Evolutionary conservation across 108 stramenopile genomes (phyloP), one percentile per base, ranked within the genome.

Genomic region (Cyclotella sp.): DNA sequence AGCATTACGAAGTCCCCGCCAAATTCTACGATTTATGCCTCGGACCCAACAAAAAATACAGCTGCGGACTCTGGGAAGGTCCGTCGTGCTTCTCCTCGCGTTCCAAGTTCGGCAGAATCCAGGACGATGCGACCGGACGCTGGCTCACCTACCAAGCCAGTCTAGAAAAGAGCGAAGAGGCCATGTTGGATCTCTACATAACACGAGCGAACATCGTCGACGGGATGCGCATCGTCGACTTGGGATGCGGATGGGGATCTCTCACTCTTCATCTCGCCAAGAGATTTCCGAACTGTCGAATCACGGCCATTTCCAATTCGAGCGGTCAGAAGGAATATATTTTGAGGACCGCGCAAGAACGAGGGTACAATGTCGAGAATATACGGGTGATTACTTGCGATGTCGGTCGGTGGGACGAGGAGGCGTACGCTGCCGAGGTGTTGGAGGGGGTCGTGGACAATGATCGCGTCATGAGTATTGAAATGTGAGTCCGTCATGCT

Each of bases 1-100:
- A 99, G 81, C 98, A 99, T 83, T 99, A 99, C 77, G 98, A 99
- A 73, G 97, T 99, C 13, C 96, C 93, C 43, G 91, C 97, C 26
- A 85, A 85, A 27, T 97, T 99, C 68, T 99, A 97, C 77, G 85
- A 84, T 62, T 52, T 90, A 45, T 91, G 87, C 67, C 83, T 99
- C 11, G 98, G 98, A 14, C 95, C 93, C 0, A 68, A 90, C 39
- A 92, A 93, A 63, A 99, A 99, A 90, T 99, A 99, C 77, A 91
- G 89, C 4, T 88, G 75, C 68, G 91, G 97, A 40, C 70, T 86
- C 5, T 98, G 93, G 92, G 45, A 47, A 22, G 44, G 24, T 9
- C 26, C 21, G 2, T 1, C 39, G 39, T 19, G 2, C 16, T 6
- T n/a, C 18, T 10, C 40, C 6, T 42, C n/a, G 15, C 3, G 27